Percentiles rank a stretch among this genome's conserved stretches.
Conservation (phyloP, 148 eudicot species). For the Nepenthes mirabilis region DNA sequence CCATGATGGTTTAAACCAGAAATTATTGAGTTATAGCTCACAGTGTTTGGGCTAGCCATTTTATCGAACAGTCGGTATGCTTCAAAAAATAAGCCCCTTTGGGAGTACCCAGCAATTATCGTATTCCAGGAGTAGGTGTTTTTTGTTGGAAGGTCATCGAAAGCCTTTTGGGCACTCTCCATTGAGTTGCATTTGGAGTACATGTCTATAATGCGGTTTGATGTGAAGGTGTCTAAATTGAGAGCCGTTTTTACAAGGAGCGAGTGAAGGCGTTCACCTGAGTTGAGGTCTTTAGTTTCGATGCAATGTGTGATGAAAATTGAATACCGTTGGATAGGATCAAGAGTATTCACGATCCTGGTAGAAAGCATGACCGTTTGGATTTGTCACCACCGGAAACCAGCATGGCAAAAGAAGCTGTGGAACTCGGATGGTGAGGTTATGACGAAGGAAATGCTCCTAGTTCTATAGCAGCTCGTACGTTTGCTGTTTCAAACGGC, state of each 20-base stretch:
- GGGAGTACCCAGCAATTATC: conserved; percentile 32
- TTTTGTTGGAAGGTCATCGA: conserved; percentile 39
- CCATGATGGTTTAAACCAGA: conserved; percentile 40
- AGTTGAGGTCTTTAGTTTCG: conserved; percentile 30
- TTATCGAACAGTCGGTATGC: conserved; percentile 44
- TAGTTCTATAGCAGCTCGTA: too few relatives aligned
- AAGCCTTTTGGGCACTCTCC: conserved; percentile 34
- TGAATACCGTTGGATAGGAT: conserved; percentile 16
- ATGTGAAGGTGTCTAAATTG: conserved; percentile 22
- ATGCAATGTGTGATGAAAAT: conserved; percentile 39
- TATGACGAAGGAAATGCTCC: too few relatives aligned
- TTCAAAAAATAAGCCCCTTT: conserved; percentile 19
- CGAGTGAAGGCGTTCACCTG: conserved; percentile 50
- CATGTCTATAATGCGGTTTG: conserved; percentile 49
- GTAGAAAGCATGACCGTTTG: not conserved
- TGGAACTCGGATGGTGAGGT: too few relatives aligned
- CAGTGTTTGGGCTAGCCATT: conserved; percentile 54
- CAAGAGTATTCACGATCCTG: conserved; percentile 4
- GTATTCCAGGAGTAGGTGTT: conserved; percentile 62
- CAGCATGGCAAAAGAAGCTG: too few relatives aligned
- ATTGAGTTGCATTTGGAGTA: conserved; percentile 44
- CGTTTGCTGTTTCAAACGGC: too few relatives aligned
- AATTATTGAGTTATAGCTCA: conserved; percentile 45
- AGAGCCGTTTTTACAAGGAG: conserved; percentile 46
- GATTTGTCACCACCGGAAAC: too few relatives aligned